Evolutionary conservation across 2,329 filamentous ascomycete genomes (phyloP).

Genomic region (Xylariomycetidae sp.): DNA sequence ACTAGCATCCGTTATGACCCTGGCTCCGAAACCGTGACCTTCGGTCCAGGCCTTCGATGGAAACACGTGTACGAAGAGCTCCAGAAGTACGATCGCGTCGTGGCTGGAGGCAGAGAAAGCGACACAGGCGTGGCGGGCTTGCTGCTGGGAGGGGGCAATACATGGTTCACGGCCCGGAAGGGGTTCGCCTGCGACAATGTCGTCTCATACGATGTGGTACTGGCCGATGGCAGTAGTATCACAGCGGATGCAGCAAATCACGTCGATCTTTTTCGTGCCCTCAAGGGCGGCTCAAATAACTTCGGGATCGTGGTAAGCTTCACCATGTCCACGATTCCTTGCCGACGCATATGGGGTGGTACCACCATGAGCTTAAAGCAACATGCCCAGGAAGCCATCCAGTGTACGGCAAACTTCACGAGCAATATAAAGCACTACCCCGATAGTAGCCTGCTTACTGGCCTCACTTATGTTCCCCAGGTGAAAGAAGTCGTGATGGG

Average conservation of each 20-base stretch:
- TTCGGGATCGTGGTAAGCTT: constrained; percentile 12
- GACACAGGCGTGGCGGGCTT: constrained; percentile 18
- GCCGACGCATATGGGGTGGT: constrained; percentile 6
- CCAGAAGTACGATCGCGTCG: constrained; percentile 9
- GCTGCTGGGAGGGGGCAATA: constrained; percentile 16
- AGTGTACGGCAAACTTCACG: too few species aligned
- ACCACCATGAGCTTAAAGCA: not conserved
- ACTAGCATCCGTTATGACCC: constrained; percentile 14
- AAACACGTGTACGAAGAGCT: constrained; percentile 13
- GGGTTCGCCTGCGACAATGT: constrained; percentile 42
- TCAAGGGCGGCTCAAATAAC: constrained; percentile 11
- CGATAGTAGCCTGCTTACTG: too few species aligned
- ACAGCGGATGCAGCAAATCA: constrained; percentile 1
- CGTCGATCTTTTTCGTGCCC: constrained; percentile 6
- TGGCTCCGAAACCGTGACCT: constrained; percentile 18
- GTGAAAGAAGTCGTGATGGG: too few species aligned
- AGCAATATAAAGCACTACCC: too few species aligned
- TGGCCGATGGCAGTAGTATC: constrained; percentile 19
- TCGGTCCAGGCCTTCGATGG: constrained; percentile 23
- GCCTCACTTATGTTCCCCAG: too few species aligned
- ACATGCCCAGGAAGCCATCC: not conserved
- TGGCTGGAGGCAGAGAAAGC: constrained; percentile 16
- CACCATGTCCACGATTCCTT: constrained; percentile 3
- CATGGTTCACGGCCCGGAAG: too few species aligned
- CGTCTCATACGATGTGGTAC: constrained; percentile 36